A percentile compares a stretch with the other conserved stretches of the same genome.
These are phyloP conservation scores for Fusarium redolens DNA, from an alignment of 2,329 filamentous ascomycete genomes.

Conservation along the genomic window DNA sequence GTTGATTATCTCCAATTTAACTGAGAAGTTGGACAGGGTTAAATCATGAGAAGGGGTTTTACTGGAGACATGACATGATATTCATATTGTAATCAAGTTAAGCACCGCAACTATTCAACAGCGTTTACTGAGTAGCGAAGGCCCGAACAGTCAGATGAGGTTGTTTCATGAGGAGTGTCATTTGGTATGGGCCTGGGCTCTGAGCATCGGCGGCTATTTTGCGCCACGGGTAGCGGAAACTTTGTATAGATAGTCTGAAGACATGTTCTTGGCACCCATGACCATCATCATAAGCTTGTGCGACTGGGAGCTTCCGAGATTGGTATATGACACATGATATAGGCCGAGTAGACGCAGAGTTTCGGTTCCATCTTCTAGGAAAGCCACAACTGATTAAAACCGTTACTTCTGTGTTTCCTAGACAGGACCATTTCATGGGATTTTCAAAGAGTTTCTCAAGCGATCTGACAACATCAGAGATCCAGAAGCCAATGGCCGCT, in stretches of 20 bases:
- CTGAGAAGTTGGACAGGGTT: conserved; percentile 6
- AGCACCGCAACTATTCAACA: not conserved
- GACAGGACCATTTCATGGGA: not conserved
- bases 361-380: not conserved
- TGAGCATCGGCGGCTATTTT: conserved; percentile 23
- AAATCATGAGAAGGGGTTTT: conserved; percentile 5
- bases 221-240: conserved; percentile 25
- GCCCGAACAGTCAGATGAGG: not conserved
- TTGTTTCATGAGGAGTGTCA: conserved; percentile 6
- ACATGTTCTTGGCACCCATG: conserved; percentile 5
- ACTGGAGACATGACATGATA: not conserved
- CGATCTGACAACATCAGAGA: conserved; percentile 6
- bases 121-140: not conserved
- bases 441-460: not conserved
- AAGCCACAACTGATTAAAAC: not conserved
- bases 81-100: not conserved
- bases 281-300: conserved; percentile 9
- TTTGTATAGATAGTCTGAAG: conserved; percentile 1
- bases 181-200: conserved; percentile 19
- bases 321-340: not conserved
- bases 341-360: not conserved
- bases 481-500: conserved; percentile 16
- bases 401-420: not conserved
- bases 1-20: conserved; percentile 18
- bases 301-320: not conserved